Evolutionary conservation across 2,329 filamentous ascomycete genomes (phyloP), one percentile per base, ranked within the genome.

Genomic region (Beauveria asiatica): DNA sequence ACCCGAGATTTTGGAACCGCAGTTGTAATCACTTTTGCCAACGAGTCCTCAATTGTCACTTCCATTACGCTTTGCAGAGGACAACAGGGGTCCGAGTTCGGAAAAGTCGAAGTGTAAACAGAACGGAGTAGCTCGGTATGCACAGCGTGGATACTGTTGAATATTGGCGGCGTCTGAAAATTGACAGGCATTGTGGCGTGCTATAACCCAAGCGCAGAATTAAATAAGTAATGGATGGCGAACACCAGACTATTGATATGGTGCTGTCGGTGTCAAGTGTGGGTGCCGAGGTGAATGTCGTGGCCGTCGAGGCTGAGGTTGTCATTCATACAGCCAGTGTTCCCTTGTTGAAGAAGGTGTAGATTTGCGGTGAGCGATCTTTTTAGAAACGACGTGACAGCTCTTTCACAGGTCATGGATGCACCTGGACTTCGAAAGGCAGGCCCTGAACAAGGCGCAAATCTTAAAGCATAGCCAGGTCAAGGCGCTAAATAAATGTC

Each of bases 11-110:
- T 65, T 49, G 72, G 70, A 25, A 74, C 57, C 61, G 68, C 63
- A 67, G 65, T 63, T 62, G 65, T 69, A 62, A 79, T 69, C 55
- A 74, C 69, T 23, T 69, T 66, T 67, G 70, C 69, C 53, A 78
- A 67, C 44, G 68, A 67, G 63, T 73, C 67, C 30, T 67, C 62
- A 27, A 69, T 62, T 7, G 68, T 67, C 63, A 65, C 68, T 63
- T 70, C 69, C 74, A 77, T 78, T 64, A 69, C 25, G 49, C 62
- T 59, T 61, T 64, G 59, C 65, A 21, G 51, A 37, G 13, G 37
- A 16, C 13, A 25, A 19, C 23, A 25, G 10, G 23, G 8, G 19
- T 42, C 23, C 21, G 33, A 37, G 42, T 16, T 50, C n/a, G 23
- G 33, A 6, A 37, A 44, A 25, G 37, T 33, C 19, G 48, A 45